A percentile compares a stretch with the other conserved stretches of the same genome.
Evolutionary conservation across 331 rosid genomes (phyloP).

Genomic region (Malus hybrid): DNA sequence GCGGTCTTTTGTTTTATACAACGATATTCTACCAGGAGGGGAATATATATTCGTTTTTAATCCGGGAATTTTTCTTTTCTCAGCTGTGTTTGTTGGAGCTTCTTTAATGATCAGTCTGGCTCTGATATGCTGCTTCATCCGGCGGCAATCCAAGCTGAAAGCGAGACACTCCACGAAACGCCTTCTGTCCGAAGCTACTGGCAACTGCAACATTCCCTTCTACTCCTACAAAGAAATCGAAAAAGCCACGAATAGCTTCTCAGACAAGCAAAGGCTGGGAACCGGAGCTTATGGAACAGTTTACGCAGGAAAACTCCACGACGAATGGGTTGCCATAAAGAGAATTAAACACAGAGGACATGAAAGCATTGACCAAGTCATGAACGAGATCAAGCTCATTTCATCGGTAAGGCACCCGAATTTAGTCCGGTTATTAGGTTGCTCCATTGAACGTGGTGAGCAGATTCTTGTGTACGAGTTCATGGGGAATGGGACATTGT

Average conservation of each 20-base stretch:
- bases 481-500: conserved; percentile 82
- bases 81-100: conserved; percentile 51
- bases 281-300: conserved; percentile 91
- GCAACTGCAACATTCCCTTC: conserved; percentile 52
- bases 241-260: conserved; percentile 76
- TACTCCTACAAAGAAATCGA: conserved; percentile 69
- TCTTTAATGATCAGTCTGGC: conserved; percentile 32
- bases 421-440: conserved; percentile 73
- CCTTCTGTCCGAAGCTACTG: conserved; percentile 67
- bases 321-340: conserved; percentile 81
- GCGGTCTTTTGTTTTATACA: neutral
- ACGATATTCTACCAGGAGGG: too few species aligned
- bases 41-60: neutral
- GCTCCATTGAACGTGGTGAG: conserved; percentile 68
- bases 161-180: conserved; percentile 56
- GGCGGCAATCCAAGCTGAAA: conserved; percentile 46
- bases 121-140: conserved; percentile 48
- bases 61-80: neutral
- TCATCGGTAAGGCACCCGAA: conserved; percentile 76
- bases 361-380: conserved; percentile 67
- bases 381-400: conserved; percentile 77
- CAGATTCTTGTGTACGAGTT: conserved; percentile 82
- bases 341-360: conserved; percentile 58
- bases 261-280: conserved; percentile 69
- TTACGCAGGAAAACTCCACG: conserved; percentile 67